These are phyloP conservation scores for Fragilaria radians DNA, from an alignment of 108 stramenopile genomes.

Conservation along the genomic window DNA sequence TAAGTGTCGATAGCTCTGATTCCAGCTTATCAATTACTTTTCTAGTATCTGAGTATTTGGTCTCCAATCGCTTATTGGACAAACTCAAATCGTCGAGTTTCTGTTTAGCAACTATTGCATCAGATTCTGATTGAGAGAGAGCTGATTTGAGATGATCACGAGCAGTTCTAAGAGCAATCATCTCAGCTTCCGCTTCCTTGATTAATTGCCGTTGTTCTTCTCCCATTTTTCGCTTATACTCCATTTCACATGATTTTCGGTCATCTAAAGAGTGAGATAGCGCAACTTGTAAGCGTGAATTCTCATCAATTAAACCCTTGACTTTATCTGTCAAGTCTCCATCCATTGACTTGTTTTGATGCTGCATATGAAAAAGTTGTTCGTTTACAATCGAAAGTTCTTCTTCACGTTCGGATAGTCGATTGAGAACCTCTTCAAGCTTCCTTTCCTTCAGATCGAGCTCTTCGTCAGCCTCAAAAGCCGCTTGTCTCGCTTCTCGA, in stretches of 20 bases:
- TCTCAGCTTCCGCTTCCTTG: constrained; percentile 57
- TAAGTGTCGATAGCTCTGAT: constrained; percentile 15
- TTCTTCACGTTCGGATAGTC: constrained; percentile 42
- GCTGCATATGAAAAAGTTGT: constrained; percentile 5
- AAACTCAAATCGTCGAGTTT: constrained; percentile 48
- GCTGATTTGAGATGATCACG: constrained; percentile 25
- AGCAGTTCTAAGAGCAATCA: constrained; percentile 35
- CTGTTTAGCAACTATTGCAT: constrained; percentile 47
- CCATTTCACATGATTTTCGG: constrained; percentile 28
- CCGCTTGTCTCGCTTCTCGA: constrained; percentile 42
- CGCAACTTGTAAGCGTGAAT: constrained; percentile 27
- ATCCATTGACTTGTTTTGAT: constrained; percentile 6
- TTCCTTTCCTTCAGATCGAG: constrained; percentile 12
- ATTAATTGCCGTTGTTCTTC: constrained; percentile 67
- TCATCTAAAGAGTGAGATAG: constrained; percentile 35
- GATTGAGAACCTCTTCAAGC: constrained; percentile 19
- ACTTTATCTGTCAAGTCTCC: neutral
- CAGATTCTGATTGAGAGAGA: constrained; percentile 48
- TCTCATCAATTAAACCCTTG: constrained; percentile 17
- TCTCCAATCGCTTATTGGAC: constrained; percentile 25
- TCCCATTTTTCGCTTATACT: constrained; percentile 38
- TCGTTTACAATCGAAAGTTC: constrained; percentile 27
- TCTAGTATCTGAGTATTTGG: constrained; percentile 17
- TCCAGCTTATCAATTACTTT: constrained; percentile 8
- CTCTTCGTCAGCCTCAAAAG: constrained; percentile 26